Conservation (phyloP, 805 yeast genomes). For the Maudiozyma serrabonitensis region DNA sequence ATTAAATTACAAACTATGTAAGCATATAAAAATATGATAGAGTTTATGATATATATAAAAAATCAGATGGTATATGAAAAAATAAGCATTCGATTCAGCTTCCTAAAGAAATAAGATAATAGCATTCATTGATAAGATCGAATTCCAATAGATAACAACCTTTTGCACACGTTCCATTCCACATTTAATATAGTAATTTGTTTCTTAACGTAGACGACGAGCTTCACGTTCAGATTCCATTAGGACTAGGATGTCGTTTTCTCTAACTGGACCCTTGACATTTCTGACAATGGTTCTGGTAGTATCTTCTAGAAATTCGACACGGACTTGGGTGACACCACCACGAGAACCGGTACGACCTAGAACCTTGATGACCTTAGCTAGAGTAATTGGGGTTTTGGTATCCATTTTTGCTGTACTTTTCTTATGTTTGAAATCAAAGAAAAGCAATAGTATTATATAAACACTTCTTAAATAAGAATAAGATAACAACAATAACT, state of each 20-base stretch:
- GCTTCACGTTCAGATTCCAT: constrained; percentile 99
- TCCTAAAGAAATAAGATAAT: neutral
- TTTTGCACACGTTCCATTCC: neutral
- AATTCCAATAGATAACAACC: neutral
- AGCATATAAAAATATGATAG: neutral
- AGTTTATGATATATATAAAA: neutral
- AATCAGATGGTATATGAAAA: neutral
- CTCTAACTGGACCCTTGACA: constrained; percentile 97
- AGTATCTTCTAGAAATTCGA: constrained; percentile 90
- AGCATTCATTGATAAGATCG: neutral
- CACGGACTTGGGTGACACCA: constrained; percentile 98
- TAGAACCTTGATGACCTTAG: constrained; percentile 98
- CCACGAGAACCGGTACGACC: constrained; percentile 99
- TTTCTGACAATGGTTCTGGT: constrained; percentile 94
- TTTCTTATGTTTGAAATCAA: neutral
- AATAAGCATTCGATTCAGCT: neutral
- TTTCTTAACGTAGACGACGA: constrained; percentile 69
- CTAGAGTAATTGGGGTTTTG: constrained; percentile 94
- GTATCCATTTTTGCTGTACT: constrained; percentile 28
- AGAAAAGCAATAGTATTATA: neutral
- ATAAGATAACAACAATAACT: too few relatives aligned
- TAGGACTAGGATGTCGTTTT: constrained; percentile 95
- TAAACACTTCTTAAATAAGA: neutral
- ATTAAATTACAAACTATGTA: neutral
- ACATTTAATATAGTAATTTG: neutral